These are phyloP conservation scores for apple (Malus domestica) DNA, from an alignment of 306 rosid species.

Conservation along the genomic window ASM211411v1 NC_041803.1:26678501-26679000, in stretches of 20 bases:
- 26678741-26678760: not conserved
- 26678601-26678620: conserved; percentile 56
- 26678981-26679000: conserved; percentile 92
- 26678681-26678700: conserved; percentile 45
- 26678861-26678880: not conserved
- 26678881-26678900: conserved; percentile 21
- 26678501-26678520: not conserved
- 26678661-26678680: conserved; percentile 40
- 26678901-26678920: conserved; percentile 92
- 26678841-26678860: not conserved
- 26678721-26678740: not conserved
- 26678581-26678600: conserved; percentile 44
- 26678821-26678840: not conserved
- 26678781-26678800: not conserved
- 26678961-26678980: conserved; percentile 79
- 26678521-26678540: not conserved
- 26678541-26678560: conserved; percentile 30
- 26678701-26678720: conserved; percentile 26
- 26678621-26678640: conserved; percentile 44
- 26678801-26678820: not conserved
- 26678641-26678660: conserved; percentile 3
- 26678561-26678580: conserved; percentile 94
- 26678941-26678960: conserved; percentile 66
- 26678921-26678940: conserved; percentile 98
- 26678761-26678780: not conserved